Base-by-base conservation (phyloP, 2,329 filamentous ascomycete species). In the Aspergillus puulaauensis region DNA sequence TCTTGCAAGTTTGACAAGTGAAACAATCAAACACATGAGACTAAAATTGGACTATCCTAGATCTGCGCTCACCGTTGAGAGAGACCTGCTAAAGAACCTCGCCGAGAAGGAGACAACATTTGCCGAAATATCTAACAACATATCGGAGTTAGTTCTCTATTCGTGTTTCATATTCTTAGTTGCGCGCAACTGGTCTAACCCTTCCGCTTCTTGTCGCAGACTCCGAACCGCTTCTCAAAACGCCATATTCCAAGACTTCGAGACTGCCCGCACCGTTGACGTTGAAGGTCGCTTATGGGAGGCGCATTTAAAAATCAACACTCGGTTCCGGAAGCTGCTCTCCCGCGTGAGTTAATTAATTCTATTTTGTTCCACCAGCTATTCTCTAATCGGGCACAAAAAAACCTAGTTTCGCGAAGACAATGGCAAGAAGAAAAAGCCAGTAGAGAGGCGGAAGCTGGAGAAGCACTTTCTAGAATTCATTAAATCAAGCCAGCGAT, bases 401-500 rank as follows among this genome's bases (percentile, higher is more conserved):
- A 58, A 58, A 14, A 58, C 24, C 55, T 75, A 81, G 73, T 83
- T 77, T 73, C 77, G 76, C 52, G 77, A 82, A 64, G 79, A 79
- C 57, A 73, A 74, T 41, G 75, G 75, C 57, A 82, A 80, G 65
- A 82, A 80, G 64, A 82, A 81, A 67, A 81, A 79, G 66, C 78
- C 81, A 56, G 84, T 87, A 46, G 83, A 86, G 74, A 86, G 86
- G 67, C 86, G 93, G 62, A 95, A 92, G 74, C 80, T 93, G 51
- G 88, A 90, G 72, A 93, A 90, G 75, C 83, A 88, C 62, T 98
- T 96, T 73, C 80, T 88, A 57, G 85, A 86, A 64, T 98, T 96
- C 73, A 86, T 98, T 66, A 96, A 93, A 75, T 88, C 88, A 47
- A 90, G 91, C 64, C 90, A 95, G 74, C 86, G 86, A 67, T 97